Evolutionary conservation across 768 basidiomycete genomes (phyloP), one percentile per base, ranked within the genome.

Genomic region (Calocera viscosa): DNA sequence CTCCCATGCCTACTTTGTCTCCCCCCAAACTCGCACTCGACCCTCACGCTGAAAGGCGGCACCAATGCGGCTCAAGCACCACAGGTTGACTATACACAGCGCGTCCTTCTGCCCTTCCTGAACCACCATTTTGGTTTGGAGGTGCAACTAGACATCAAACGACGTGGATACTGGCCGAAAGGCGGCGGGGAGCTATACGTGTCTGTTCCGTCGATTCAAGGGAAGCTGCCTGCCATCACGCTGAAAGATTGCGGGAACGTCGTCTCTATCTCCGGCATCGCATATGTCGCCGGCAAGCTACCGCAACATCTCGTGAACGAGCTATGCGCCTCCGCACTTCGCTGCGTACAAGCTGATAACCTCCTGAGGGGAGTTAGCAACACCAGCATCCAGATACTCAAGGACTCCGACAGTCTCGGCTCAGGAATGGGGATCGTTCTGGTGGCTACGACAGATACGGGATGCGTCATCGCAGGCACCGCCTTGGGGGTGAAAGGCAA

Each of bases 1-100:
- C 78, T 90, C 24, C 88, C 89, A 0, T 81, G 88, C 66, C 79
- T 91, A 32, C 68, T 89, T 22, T 90, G 88, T 73, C 77, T 82
- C 7, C 68, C 75, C 0, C 69, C 77, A 0, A 72, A 68, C 1
- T 47, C 68, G 3, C 33, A 69, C 10, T 84, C 86, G 11, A 79
- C 76, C 1, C 78, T 91, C 28, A 77, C 76, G 10, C 80, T 91
- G 1, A 76, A 77, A 0, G 89, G 90, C 8, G 90, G 89, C 1
- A 90, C 89, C 1, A 90, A 90, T 68, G 87, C 88, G 22, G 75
- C 78, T 1, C 74, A 80, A 47, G 88, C 89, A 3, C 90, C 90
- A 0, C 90, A 90, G 69, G 82, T 89, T 32, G 89, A 91, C 75
- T 90, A 89, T 73, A 82, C 81, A 2, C 78, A 83, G 63, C 77